Conservation (phyloP, 2,329 filamentous ascomycete genomes). For the Apiospora aurea region DNA sequence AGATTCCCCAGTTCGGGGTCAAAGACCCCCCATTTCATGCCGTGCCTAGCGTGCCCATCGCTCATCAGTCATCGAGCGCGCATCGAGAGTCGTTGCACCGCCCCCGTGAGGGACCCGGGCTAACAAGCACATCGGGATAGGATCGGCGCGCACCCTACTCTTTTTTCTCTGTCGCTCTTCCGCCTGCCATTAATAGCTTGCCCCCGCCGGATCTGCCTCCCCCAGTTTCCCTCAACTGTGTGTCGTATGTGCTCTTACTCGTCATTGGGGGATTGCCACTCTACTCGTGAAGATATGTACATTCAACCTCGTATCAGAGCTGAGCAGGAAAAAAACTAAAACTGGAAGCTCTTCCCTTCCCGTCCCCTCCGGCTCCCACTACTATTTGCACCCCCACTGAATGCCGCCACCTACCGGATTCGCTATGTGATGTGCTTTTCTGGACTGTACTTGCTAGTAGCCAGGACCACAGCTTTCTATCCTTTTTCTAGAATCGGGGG, state of each 20-base stretch:
- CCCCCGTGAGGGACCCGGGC: neutral
- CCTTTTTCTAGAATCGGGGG: neutral
- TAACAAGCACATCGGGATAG: conserved; percentile 5
- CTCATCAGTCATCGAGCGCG: neutral
- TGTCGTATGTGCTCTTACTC: neutral
- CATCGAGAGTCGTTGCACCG: neutral
- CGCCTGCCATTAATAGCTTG: conserved; percentile 15
- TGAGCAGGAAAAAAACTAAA: neutral
- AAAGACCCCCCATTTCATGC: neutral
- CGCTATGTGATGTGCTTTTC: neutral
- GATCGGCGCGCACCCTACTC: neutral
- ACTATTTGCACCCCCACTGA: neutral
- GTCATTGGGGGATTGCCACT: conserved; percentile 7
- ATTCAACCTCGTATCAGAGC: neutral
- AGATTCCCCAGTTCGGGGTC: neutral
- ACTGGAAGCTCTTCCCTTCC: neutral
- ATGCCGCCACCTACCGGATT: conserved; percentile 3
- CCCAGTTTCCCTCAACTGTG: neutral
- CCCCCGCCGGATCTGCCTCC: neutral
- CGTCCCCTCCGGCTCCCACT: neutral
- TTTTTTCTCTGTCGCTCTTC: neutral
- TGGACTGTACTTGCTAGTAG: neutral
- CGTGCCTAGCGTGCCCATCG: neutral
- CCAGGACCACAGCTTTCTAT: neutral
- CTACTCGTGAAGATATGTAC: neutral